Base-by-base conservation (phyloP, 306 rosid species). In the Argentina anserina region DNA sequence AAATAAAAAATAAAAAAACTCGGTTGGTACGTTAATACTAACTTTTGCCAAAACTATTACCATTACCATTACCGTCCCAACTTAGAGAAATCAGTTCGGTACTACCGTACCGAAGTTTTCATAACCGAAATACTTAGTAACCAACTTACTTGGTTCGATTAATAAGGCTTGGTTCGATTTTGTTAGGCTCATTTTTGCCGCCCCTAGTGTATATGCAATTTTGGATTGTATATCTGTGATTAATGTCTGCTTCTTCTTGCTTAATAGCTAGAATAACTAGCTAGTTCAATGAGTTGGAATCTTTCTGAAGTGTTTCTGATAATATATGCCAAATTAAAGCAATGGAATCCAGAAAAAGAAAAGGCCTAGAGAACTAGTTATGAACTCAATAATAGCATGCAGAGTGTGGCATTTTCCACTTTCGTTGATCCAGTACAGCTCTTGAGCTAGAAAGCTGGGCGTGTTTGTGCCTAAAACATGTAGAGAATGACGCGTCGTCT, bases 161-260 rank as follows among this genome's bases (percentile, higher is more conserved):
- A n/a, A n/a, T n/a, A n/a, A n/a, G n/a, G n/a, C n/a, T n/a, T n/a
- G n/a, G n/a, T n/a, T n/a, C n/a, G n/a, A n/a, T n/a, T n/a, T n/a
- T n/a, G n/a, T n/a, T n/a, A n/a, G n/a, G n/a, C n/a, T n/a, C n/a
- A n/a, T n/a, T n/a, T n/a, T n/a, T n/a, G n/a, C n/a, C n/a, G n/a
- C n/a, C n/a, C n/a, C n/a, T n/a, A n/a, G 33, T 60, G 68, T n/a
- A 37, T 64, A n/a, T 63, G 68, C 45, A 36, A 39, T 63, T 36
- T 61, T 33, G 42, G 66, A 31, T 33, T 61, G 66, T 61, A 61
- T 34, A 17, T 61, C 66, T 33, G n/a, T 8, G 33, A 4, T 23
- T 12, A 11, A 13, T 3, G 23, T 23, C 60, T 50, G 23, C 26
- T 46, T 45, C 17, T 4, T 15, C 17, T 13, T 49, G 56, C 3